Evolutionary conservation across 1,284 basidiomycete species (phyloP).

Genomic region (Testicularia cyperi): DNA sequence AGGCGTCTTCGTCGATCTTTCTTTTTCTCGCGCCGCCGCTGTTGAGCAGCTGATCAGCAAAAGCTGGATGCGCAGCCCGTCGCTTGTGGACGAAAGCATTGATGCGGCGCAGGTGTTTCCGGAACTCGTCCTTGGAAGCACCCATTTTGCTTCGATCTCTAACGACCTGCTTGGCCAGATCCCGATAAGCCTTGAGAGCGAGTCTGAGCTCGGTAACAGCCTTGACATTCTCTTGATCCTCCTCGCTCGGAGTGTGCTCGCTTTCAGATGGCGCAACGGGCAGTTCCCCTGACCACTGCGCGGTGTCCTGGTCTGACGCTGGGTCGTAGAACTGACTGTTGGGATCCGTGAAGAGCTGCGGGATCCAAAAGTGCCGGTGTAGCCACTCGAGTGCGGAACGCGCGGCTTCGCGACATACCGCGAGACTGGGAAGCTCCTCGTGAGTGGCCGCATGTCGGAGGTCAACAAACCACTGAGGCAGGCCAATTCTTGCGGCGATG

Average conservation of each 20-base stretch:
- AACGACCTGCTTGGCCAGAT: slow-evolving; percentile 33
- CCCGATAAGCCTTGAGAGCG: slow-evolving; percentile 37
- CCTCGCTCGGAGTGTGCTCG: too few species aligned
- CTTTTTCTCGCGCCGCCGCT: slow-evolving; percentile 22
- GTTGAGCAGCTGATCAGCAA: slow-evolving; percentile 5
- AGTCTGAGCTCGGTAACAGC: slow-evolving; percentile 16
- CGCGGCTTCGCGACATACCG: slow-evolving; percentile 75
- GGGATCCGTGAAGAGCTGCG: slow-evolving; percentile 26
- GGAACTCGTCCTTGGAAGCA: slow-evolving; percentile 17
- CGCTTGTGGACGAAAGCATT: slow-evolving; percentile 17
- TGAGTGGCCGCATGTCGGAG: slow-evolving; percentile 92
- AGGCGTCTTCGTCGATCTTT: too few species aligned
- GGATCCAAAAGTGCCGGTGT: slow-evolving; percentile 42
- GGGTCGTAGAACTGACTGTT: too few species aligned
- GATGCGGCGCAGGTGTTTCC: slow-evolving; percentile 20
- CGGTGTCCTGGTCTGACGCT: too few species aligned
- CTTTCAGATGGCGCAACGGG: too few species aligned
- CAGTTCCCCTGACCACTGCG: too few species aligned
- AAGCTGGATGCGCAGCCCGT: slow-evolving; percentile 6
- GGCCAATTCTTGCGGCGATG: slow-evolving; percentile 79
- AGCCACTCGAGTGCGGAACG: slow-evolving; percentile 59
- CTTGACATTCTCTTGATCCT: slow-evolving; percentile 8
- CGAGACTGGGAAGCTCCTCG: slow-evolving; percentile 86
- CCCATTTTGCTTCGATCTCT: slow-evolving; percentile 42
- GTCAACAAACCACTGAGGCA: slow-evolving; percentile 90